A percentile compares a stretch with the other conserved stretches of the same genome.
Evolutionary conservation across 495 filamentous ascomycete genomes (phyloP).

Genomic region (Penicillium taxi): DNA sequence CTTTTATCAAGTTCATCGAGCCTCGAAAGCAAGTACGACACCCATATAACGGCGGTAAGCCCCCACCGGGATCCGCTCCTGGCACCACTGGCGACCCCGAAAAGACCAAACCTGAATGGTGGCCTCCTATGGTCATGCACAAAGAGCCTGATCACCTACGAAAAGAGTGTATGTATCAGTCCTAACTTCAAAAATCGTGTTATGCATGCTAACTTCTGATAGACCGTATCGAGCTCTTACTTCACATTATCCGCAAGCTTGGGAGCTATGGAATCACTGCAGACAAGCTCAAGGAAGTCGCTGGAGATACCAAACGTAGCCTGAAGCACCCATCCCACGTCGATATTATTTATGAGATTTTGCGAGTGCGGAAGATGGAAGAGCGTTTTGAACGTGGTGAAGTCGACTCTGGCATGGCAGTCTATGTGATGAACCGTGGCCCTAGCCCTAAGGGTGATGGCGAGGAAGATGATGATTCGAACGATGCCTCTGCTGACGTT

Average conservation of each 20-base stretch:
- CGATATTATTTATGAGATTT: conserved; percentile 45
- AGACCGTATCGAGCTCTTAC: conserved; percentile 36
- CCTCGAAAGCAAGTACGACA: conserved; percentile 68
- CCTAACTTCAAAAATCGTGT: not conserved
- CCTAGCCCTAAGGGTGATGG: conserved; percentile 26
- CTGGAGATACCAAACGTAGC: conserved; percentile 33
- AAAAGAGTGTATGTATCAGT: conserved; percentile 55
- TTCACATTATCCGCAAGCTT: conserved; percentile 42
- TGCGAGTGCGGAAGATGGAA: conserved; percentile 46
- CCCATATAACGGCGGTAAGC: conserved; percentile 56
- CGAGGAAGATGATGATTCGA: conserved; percentile 29
- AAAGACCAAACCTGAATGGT: conserved; percentile 67
- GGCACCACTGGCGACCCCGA: conserved; percentile 42
- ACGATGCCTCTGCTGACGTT: conserved; percentile 13
- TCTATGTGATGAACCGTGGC: conserved; percentile 35
- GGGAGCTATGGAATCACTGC: conserved; percentile 28
- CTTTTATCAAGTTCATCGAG: conserved; percentile 72
- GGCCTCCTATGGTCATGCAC: conserved; percentile 60
- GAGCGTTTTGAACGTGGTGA: conserved; percentile 44
- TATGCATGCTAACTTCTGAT: not conserved
- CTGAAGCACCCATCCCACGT: conserved; percentile 30
- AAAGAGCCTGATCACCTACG: conserved; percentile 79
- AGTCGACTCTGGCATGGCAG: conserved; percentile 35
- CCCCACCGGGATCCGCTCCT: conserved; percentile 26
- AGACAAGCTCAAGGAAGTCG: conserved; percentile 36